phyloP scores from a whole-genome alignment of 75 land plant genomes.

The Cunninghamia lanceolata region DNA sequence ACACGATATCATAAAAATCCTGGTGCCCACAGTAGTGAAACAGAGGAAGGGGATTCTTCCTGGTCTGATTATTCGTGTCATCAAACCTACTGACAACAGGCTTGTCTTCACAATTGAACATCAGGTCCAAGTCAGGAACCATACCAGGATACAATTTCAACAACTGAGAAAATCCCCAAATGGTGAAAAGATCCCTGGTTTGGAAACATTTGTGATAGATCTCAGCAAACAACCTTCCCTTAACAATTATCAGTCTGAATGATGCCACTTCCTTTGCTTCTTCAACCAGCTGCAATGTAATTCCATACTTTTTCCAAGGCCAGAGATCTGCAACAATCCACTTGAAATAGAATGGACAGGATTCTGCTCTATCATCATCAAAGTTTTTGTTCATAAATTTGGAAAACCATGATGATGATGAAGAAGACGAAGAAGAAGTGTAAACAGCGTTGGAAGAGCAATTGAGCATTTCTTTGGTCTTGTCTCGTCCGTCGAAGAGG shows the following conservation, averaged over 20 bases:
- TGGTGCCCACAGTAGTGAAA: slow-evolving; percentile 52
- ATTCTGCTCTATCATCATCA: not conserved
- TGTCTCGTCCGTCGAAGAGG: too few relatives aligned
- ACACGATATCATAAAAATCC: slow-evolving; percentile 48
- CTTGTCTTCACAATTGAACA: slow-evolving; percentile 56
- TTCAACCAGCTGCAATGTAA: slow-evolving; percentile 40
- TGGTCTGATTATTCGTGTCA: slow-evolving; percentile 4
- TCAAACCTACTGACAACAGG: slow-evolving; percentile 27
- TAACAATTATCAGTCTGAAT: slow-evolving; percentile 45
- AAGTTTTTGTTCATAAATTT: not conserved
- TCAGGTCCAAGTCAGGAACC: slow-evolving; percentile 61
- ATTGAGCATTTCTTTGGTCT: too few relatives aligned
- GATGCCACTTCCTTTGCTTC: slow-evolving; percentile 27
- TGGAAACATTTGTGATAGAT: slow-evolving; percentile 40
- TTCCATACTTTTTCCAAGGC: slow-evolving; percentile 55
- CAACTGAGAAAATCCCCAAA: slow-evolving; percentile 64
- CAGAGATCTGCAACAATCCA: slow-evolving; percentile 68
- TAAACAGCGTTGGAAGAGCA: too few relatives aligned
- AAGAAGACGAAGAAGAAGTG: too few relatives aligned
- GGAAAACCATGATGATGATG: not conserved
- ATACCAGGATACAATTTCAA: slow-evolving; percentile 51
- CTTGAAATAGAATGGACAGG: slow-evolving; percentile 63
- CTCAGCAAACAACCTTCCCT: slow-evolving; percentile 43
- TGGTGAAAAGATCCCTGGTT: slow-evolving; percentile 50
- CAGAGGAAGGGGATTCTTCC: slow-evolving; percentile 46